Evolutionary conservation across 805 yeast species (phyloP), one percentile per base, ranked within the genome.

Genomic region (Kodamaea laetipori): DNA sequence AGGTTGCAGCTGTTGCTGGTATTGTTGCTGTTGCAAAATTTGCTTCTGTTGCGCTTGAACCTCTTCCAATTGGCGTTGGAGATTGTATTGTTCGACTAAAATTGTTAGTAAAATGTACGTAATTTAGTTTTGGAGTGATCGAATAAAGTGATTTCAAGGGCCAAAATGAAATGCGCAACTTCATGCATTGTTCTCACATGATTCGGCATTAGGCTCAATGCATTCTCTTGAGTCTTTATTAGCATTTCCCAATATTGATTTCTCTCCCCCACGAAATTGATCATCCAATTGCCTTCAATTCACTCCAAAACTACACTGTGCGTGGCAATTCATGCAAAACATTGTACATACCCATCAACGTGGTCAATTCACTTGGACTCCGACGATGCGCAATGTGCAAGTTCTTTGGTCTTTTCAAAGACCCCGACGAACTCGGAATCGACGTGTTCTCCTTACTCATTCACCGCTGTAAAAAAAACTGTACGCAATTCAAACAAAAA

Each of bases 381-480:
- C 96, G 78, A 58, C 98, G 80, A 58, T 94, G 98, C n/a, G 98
- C 98, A 51, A 92, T 90, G 67, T 90, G 95, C 47, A 94, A 58
- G 53, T 66, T 69, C 41, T 60, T 63, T 2, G 69, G 66, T 45
- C 63, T 64, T 51, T 60, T 62, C 24, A 39, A 41, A 17, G 48
- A 42, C 16, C 49, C 38, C 33, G 44, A 34, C 28, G 39, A 23
- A 30, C 40, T 31, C 13, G 48, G 45, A 34, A 43, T 16, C 17
- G 50, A 32, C 39, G 41, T 37, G 40, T 39, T 43, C 35, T 46
- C 50, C 38, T 38, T 42, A 37, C 45, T 42, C 45, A 42, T 42
- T 23, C 40, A 23, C 27, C 33, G 30, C 21, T 19, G 19, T 12
- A 41, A 26, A 26, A 33, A 33, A 35, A 25, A 26, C 34, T 32